Evolutionary conservation across 768 basidiomycete genomes (phyloP), one percentile per base, ranked within the genome.

Genomic region (Amanita subjunquillea): DNA sequence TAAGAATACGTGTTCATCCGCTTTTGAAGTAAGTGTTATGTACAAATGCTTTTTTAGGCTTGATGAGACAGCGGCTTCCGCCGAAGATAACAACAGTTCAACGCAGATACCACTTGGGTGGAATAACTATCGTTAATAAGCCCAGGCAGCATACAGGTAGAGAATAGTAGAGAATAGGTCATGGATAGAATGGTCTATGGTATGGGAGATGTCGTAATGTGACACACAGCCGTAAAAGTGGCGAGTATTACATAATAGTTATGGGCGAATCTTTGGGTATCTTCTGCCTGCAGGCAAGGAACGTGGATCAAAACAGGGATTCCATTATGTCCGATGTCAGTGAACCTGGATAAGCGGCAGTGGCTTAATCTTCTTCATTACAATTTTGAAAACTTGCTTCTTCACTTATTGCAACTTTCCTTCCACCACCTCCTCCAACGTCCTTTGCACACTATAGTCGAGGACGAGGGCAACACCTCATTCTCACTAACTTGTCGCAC

Each of bases 231-330:
- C 42, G 50, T 34, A 42, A 51, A 17, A 36, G 13, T 27, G 32
- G 22, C 29, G 25, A n/a, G 27, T 2, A 27, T 54, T 48, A 54
- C 48, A 67, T 74, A 77, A 78, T 65, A 63, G 60, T 57, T 67
- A 63, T 55, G 63, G 56, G 61, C 56, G 67, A 65, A 66, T 65
- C 63, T 63, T 70, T 72, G 72, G 63, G 67, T 58, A 67, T 64
- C 30, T 57, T 60, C 63, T 77, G 82, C 83, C 82, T 84, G 81
- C 80, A 85, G 83, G 83, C 83, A 81, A 68, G 72, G 74, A 83
- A 83, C 83, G 83, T 85, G 76, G 69, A 79, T 80, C 77, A 75
- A 78, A 83, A 73, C 63, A 71, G 70, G 67, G 67, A 69, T 69
- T 61, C 63, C 68, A 69, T 71, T 73, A 71, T 72, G 63, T 58